A percentile compares a stretch with the other conserved stretches of the same genome.
These are phyloP conservation scores for Ceratobasidium sp. DNA, from an alignment of 1,284 basidiomycete genomes.

Conservation along the genomic window DNA sequence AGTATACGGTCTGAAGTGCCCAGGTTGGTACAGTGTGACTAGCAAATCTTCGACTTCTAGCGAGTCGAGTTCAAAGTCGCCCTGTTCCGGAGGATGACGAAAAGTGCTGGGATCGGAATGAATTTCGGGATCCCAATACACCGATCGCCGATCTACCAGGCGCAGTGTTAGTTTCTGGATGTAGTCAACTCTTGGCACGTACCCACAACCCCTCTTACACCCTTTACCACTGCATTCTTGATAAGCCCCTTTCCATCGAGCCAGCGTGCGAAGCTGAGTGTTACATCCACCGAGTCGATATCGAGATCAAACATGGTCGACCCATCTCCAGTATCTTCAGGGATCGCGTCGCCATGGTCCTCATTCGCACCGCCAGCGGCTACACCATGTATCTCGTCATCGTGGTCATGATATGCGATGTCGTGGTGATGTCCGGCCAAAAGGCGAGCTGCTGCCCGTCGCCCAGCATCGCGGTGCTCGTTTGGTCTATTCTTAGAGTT, in stretches of 20 bases:
- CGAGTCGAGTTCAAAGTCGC: constrained; percentile 93
- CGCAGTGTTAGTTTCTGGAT: constrained; percentile 8
- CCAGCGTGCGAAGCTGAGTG: constrained; percentile 92
- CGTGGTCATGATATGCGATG: constrained; percentile 56
- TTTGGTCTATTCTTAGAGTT: constrained; percentile 42
- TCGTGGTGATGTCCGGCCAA: constrained; percentile 76
- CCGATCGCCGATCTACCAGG: constrained; percentile 83
- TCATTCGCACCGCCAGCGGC: constrained; percentile 11
- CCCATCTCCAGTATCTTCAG: constrained; percentile 51
- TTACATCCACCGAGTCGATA: constrained; percentile 95
- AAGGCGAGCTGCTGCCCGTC: constrained; percentile 63
- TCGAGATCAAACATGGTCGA: constrained; percentile 86
- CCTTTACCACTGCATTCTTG: constrained; percentile 89
- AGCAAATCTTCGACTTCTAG: constrained; percentile 92
- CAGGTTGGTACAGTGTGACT: constrained; percentile 94
- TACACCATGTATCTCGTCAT: constrained; percentile 46
- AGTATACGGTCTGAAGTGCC: constrained; percentile 90
- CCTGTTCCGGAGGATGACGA: constrained; percentile 73
- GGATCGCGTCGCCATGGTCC: constrained; percentile 55
- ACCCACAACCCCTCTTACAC: constrained; percentile 94
- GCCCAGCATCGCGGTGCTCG: constrained; percentile 48
- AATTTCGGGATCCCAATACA: constrained; percentile 85
- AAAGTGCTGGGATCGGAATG: constrained; percentile 80
- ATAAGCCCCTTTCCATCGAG: constrained; percentile 94
- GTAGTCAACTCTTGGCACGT: constrained; percentile 44